These are phyloP conservation scores for Haplosporangium gracile DNA, from an alignment of 192 early-diverging fungal species.

Conservation along the genomic window DNA sequence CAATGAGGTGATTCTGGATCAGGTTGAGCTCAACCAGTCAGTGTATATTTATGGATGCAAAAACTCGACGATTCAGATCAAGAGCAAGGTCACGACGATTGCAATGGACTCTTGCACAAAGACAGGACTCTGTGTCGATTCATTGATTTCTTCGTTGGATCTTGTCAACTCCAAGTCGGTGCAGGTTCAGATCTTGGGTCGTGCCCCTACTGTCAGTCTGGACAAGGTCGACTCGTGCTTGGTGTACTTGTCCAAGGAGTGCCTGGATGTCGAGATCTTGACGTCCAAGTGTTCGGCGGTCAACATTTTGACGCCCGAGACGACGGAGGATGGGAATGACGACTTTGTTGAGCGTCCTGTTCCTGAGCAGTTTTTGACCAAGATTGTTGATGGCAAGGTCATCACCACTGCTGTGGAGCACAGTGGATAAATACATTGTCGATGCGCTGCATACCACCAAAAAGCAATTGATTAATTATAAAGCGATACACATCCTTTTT, in stretches of 20 bases:
- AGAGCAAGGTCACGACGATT: conserved; percentile 93
- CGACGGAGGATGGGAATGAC: conserved; percentile 74
- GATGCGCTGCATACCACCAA: neutral
- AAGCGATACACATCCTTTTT: neutral
- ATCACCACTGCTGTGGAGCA: conserved; percentile 91
- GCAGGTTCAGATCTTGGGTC: conserved; percentile 87
- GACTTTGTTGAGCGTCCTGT: conserved; percentile 89
- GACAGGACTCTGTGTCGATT: conserved; percentile 86
- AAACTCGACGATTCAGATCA: conserved; percentile 90
- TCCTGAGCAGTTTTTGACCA: conserved; percentile 93
- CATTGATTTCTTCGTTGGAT: conserved; percentile 88
- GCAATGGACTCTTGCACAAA: conserved; percentile 93
- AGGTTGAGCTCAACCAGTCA: conserved; percentile 85
- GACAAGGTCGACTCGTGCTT: conserved; percentile 96
- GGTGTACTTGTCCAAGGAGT: conserved; percentile 87
- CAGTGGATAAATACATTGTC: conserved; percentile 58
- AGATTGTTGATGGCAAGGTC: conserved; percentile 85
- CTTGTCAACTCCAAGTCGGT: conserved; percentile 92
- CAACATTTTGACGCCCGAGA: conserved; percentile 86
- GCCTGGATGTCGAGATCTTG: conserved; percentile 85
- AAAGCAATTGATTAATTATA: neutral
- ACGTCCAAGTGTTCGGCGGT: conserved; percentile 95
- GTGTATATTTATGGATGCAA: conserved; percentile 97
- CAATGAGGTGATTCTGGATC: conserved; percentile 82
- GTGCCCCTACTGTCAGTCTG: conserved; percentile 85